Base-by-base conservation (phyloP, 768 basidiomycete species). In the Leccinum fibrillosum region DNA sequence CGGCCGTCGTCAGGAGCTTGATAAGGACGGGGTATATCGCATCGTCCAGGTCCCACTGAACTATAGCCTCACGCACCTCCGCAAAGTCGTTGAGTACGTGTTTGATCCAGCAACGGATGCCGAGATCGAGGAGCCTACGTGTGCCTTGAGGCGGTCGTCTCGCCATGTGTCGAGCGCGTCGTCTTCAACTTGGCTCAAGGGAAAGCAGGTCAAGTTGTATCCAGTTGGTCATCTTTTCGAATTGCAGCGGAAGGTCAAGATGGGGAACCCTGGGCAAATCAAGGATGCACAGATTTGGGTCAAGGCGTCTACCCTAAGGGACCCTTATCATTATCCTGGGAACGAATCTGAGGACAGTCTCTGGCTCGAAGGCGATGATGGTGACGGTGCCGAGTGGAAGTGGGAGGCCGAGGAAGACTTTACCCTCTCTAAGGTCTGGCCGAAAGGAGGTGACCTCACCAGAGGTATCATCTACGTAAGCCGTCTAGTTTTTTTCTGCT, bases 401-500 rank as follows among this genome's bases (percentile, higher is more conserved):
- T 90, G 88, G 88, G 81, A 84, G 52, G 80, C 83, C 2, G 89
- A 90, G 65, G 85, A 88, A 64, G 88, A 88, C 60, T 79, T 82
- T 50, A 80, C 81, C 0, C 68, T 90, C 13, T 77, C 67, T 8
- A 81, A 84, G 64, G 82, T 81, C 4, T 90, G 87, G 86, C 77
- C 79, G 0, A 71, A 75, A 4, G 72, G 74, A 1, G 73, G 72
- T 2, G 77, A 77, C 49, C 77, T 74, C 7, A 56, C 68, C 35
- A 58, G 80, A 11, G 88, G 78, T 1, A 80, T 90, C 35, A 70
- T 86, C 55, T 90, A 89, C 66, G 88, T 90, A 64, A 58, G 86
- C 9, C 77, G 35, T 52, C 26, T 49, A 12, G 26, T 8, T 17
- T 23, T 35, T 19, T 35, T 17, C 30, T 10, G 13, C n/a, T 7